Percentiles rank a stretch among this genome's conserved stretches.
These are phyloP conservation scores for Malassezia cuniculi DNA, from an alignment of 1,284 basidiomycete genomes.

Conservation along the genomic window DNA sequence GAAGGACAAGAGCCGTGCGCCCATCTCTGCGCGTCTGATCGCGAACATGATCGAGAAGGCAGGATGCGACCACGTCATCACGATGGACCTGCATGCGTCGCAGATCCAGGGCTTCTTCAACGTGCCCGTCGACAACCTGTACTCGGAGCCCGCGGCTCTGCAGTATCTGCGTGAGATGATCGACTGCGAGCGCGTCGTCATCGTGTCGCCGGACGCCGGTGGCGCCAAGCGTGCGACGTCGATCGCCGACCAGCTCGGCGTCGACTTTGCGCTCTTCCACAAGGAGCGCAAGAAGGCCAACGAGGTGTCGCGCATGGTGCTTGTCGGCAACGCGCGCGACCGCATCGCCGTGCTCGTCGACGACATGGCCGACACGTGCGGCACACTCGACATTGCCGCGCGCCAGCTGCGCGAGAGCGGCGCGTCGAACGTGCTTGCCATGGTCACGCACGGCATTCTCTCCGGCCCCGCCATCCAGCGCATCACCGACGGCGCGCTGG, in stretches of 20 bases:
- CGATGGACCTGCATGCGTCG: conserved; percentile 44
- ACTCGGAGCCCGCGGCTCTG: conserved; percentile 91
- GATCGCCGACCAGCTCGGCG: conserved; percentile 87
- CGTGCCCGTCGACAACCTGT: conserved; percentile 99
- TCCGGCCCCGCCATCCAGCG: conserved; percentile 68
- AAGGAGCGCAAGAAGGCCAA: conserved; percentile 99
- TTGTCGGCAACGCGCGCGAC: conserved; percentile 83
- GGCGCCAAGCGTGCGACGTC: conserved; percentile 96
- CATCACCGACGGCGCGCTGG: conserved; percentile 50
- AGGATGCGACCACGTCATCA: conserved; percentile 93
- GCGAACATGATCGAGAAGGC: conserved; percentile 97
- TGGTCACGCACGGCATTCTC: conserved; percentile 95
- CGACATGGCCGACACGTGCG: conserved; percentile 99
- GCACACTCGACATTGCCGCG: conserved; percentile 86
- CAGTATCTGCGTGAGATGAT: conserved; percentile 89
- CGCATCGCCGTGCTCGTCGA: conserved; percentile 96
- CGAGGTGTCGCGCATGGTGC: conserved; percentile 95
- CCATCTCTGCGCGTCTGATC: conserved; percentile 95
- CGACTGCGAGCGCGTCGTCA: conserved; percentile 73
- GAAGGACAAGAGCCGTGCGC: conserved; percentile 97
- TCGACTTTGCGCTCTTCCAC: conserved; percentile 98
- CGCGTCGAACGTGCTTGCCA: conserved; percentile 69
- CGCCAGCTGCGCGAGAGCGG: conserved; percentile 80
- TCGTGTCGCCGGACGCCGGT: conserved; percentile 96
- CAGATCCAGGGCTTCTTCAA: conserved; percentile 83